Evolutionary conservation across 73 alveolate genomes (phyloP).

Genomic region (Breviolum minutum): DNA sequence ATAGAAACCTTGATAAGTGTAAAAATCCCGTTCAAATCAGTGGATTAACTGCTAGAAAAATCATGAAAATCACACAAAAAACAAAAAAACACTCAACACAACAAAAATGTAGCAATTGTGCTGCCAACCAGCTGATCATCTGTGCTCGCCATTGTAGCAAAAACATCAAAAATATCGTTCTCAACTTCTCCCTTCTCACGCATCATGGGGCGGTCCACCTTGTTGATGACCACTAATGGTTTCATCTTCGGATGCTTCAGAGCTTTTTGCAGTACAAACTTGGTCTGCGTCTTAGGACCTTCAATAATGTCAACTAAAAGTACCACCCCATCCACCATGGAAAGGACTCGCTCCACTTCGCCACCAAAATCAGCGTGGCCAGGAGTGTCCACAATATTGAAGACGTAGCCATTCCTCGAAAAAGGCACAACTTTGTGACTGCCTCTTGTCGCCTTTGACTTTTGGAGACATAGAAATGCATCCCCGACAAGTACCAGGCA

Average conservation of each 20-base stretch:
- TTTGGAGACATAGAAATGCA: too few species aligned
- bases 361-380: conserved; percentile 97
- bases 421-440: too few species aligned
- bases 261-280: conserved; percentile 98
- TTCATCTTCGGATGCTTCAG: conserved; percentile 95
- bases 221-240: conserved; percentile 98
- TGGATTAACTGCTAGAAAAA: too few species aligned
- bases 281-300: conserved; percentile 96
- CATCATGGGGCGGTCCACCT: conserved; percentile 96
- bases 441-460: background rate
- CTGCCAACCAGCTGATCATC: conserved; percentile 95
- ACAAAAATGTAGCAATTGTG: too few species aligned
- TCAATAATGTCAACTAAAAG: conserved; percentile 98
- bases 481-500: background rate
- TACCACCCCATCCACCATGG: conserved; percentile 99
- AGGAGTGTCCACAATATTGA: conserved; percentile 97
- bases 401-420: conserved; percentile 74
- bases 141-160: conserved; percentile 96
- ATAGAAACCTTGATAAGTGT: too few species aligned
- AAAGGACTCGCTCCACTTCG: conserved; percentile 98
- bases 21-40: too few species aligned
- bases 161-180: conserved; percentile 97
- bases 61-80: too few species aligned
- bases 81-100: too few species aligned
- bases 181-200: conserved; percentile 96